Evolutionary conservation across 305 asterid genomes (phyloP).

Genomic region (Fraxinus xanthoxyloides): DNA sequence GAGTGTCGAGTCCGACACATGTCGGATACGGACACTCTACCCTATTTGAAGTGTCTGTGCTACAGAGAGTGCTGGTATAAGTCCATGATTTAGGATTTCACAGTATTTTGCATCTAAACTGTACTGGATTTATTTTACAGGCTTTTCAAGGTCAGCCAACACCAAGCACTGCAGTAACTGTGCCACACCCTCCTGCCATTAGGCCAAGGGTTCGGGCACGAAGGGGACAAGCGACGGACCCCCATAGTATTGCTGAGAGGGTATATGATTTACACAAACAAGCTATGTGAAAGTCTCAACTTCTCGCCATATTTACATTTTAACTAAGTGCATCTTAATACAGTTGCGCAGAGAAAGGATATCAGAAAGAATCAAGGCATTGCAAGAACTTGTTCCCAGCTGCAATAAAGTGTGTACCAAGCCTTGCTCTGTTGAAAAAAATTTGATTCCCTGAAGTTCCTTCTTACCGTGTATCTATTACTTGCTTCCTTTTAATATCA

Average conservation of each 20-base stretch:
- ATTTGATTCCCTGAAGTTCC: conserved; percentile 1
- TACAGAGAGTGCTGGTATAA: background rate
- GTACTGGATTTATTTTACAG: conserved; percentile 33
- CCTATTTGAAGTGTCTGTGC: too few species aligned
- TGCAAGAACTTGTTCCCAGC: conserved; percentile 96
- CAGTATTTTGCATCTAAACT: background rate
- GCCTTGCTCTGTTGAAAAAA: conserved; percentile 11
- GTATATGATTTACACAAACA: conserved; percentile 31
- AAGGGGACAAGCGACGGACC: conserved; percentile 95
- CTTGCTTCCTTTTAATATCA: background rate
- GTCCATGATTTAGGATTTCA: background rate
- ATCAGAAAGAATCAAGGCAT: conserved; percentile 87
- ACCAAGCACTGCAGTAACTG: conserved; percentile 53
- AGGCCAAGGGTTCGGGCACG: conserved; percentile 90
- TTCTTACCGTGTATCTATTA: background rate
- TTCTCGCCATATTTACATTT: background rate
- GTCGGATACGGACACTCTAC: too few species aligned
- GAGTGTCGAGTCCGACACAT: too few species aligned
- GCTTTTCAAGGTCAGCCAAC: conserved; percentile 76
- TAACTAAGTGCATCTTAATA: conserved; percentile 26
- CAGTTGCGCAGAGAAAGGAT: conserved; percentile 90
- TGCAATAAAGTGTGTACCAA: conserved; percentile 77
- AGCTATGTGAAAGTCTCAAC: background rate
- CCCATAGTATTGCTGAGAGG: conserved; percentile 93
- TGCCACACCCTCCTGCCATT: conserved; percentile 69